Evolutionary conservation across 2,329 filamentous ascomycete species (phyloP).

Genomic region (Pleoardoris graminearum): DNA sequence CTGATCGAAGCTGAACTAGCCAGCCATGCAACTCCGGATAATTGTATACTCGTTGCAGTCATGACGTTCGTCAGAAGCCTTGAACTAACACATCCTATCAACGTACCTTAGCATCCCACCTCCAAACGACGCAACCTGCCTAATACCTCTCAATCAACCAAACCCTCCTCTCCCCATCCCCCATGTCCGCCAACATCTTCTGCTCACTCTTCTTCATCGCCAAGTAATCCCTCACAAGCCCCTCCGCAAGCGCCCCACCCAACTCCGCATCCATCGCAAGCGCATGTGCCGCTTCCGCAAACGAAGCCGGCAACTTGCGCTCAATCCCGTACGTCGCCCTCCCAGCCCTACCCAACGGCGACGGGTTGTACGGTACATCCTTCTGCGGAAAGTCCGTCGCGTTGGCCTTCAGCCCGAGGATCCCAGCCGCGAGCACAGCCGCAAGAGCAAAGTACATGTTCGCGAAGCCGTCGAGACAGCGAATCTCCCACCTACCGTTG

Average conservation of each 20-base stretch:
- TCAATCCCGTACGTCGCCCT: conserved; percentile 58
- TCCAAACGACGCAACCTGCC: background rate
- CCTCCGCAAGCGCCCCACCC: conserved; percentile 50
- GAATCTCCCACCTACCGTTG: conserved; percentile 74
- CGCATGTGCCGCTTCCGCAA: conserved; percentile 59
- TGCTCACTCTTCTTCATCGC: conserved; percentile 64
- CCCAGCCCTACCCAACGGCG: conserved; percentile 41
- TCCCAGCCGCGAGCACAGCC: conserved; percentile 63
- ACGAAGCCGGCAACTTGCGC: conserved; percentile 57
- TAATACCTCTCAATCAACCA: conserved; percentile 72
- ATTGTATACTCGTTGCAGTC: too few relatives aligned
- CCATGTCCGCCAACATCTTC: conserved; percentile 56
- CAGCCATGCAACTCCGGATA: too few relatives aligned
- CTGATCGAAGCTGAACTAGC: too few relatives aligned
- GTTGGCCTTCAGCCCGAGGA: conserved; percentile 55
- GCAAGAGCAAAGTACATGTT: conserved; percentile 75
- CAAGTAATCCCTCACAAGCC: conserved; percentile 61
- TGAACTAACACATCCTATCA: too few relatives aligned
- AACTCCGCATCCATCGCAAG: conserved; percentile 57
- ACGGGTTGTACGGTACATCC: conserved; percentile 53
- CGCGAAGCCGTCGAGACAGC: conserved; percentile 75
- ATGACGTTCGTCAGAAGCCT: too few relatives aligned
- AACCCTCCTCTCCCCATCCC: conserved; percentile 50
- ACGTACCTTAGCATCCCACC: too few relatives aligned
- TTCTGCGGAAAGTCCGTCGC: conserved; percentile 55